A percentile compares a stretch with the other conserved stretches of the same genome.
Evolutionary conservation across 148 eudicot species (phyloP).

Genomic region (Camellia granthamiana): DNA sequence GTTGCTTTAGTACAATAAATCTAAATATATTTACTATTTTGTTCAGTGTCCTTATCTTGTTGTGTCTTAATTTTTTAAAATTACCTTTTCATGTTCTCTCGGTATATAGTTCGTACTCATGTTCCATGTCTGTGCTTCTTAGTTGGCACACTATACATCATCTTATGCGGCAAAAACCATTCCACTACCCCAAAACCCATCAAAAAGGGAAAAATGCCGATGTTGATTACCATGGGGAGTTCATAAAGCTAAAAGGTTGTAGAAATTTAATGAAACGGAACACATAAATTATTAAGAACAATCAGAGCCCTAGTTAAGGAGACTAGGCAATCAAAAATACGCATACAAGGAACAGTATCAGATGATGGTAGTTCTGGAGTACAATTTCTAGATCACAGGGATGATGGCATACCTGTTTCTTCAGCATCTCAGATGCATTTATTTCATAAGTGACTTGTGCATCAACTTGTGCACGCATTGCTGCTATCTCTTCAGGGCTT

Average conservation of each 20-base stretch:
- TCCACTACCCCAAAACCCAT: neutral
- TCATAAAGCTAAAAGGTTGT: neutral
- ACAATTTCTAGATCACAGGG: neutral
- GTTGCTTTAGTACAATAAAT: too few species aligned
- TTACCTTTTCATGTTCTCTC: too few species aligned
- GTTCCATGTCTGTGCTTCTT: too few species aligned
- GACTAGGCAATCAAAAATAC: neutral
- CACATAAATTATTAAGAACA: neutral
- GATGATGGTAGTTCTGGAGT: neutral
- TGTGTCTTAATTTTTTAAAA: too few species aligned
- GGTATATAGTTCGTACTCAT: too few species aligned
- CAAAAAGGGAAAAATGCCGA: neutral
- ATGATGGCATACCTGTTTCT: conserved; percentile 64
- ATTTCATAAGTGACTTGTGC: conserved; percentile 70
- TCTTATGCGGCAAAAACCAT: neutral
- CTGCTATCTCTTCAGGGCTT: conserved; percentile 79
- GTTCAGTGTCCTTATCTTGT: too few species aligned
- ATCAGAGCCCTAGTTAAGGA: neutral
- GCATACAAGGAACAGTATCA: neutral
- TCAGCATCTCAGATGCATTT: conserved; percentile 75
- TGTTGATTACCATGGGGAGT: neutral
- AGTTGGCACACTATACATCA: neutral
- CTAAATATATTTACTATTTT: too few species aligned
- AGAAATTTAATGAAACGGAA: neutral
- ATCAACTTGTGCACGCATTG: conserved; percentile 78